Conservation (phyloP, 2,329 filamentous ascomycete species). For the Sphaerulina musiva region DNA sequence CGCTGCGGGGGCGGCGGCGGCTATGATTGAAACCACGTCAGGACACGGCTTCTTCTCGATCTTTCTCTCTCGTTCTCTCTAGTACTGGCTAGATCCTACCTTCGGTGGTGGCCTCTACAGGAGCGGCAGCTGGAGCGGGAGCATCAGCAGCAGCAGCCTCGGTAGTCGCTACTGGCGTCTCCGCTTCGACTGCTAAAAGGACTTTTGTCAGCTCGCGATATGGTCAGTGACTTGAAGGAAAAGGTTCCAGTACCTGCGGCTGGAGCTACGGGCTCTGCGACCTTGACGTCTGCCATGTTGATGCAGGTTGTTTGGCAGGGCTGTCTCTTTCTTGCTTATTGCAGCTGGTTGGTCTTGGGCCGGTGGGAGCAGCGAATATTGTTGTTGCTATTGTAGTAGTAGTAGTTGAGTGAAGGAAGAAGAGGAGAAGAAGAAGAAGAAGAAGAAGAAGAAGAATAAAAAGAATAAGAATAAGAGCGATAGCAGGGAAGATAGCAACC, state of each 20-base stretch:
- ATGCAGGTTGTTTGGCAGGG: not conserved
- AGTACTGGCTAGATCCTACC: not conserved
- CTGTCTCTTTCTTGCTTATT: not conserved
- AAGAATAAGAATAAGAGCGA: not conserved
- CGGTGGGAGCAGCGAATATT: not conserved
- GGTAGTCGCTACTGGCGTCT: not conserved
- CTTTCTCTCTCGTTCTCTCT: not conserved
- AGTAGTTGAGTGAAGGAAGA: not conserved
- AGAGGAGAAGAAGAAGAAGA: not conserved
- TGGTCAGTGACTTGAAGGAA: not conserved
- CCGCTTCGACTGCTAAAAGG: not conserved
- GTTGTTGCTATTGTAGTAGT: not conserved
- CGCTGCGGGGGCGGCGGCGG: not conserved
- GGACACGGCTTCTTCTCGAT: not conserved
- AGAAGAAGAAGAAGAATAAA: not conserved
- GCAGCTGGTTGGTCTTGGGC: not conserved
- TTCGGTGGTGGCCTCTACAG: not conserved
- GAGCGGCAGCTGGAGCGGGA: not conserved
- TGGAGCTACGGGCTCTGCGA: not conserved
- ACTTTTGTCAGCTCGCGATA: not conserved
- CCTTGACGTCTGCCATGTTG: not conserved
- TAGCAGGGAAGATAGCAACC: conserved; percentile 2
- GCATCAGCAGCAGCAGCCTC: conserved; percentile 1
- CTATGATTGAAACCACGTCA: not conserved
- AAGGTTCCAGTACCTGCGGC: not conserved